A percentile compares a stretch with the other conserved stretches of the same genome.
phyloP scores from a whole-genome alignment of 805 yeast species.

The Kazachstania viticola region DNA sequence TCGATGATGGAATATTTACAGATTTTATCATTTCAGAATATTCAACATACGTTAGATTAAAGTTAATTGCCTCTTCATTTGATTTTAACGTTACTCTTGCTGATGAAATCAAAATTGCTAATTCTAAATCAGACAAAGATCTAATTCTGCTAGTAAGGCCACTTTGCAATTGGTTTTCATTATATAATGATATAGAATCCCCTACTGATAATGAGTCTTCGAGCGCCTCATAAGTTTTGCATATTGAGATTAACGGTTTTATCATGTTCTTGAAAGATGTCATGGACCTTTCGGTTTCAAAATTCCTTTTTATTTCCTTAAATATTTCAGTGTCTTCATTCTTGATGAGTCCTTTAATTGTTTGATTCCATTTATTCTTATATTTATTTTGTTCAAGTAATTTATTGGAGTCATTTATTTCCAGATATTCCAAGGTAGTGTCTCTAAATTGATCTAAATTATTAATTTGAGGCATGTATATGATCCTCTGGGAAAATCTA shows the following conservation, averaged over 20 bases:
- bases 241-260: constrained; percentile 31
- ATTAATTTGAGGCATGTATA: constrained; percentile 43
- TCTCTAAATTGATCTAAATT: constrained; percentile 39
- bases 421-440: constrained; percentile 31
- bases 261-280: constrained; percentile 37
- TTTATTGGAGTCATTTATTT: background rate
- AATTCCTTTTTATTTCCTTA: constrained; percentile 34
- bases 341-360: constrained; percentile 23
- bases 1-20: constrained; percentile 30
- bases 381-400: background rate
- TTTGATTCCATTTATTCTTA: constrained; percentile 33
- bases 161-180: constrained; percentile 19
- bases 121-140: constrained; percentile 58
- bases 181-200: constrained; percentile 15
- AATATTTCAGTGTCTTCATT: constrained; percentile 27
- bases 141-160: constrained; percentile 17
- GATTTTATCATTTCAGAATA: constrained; percentile 44
- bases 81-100: constrained; percentile 57
- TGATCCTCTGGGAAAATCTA: constrained; percentile 72
- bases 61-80: constrained; percentile 50
- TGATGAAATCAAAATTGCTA: constrained; percentile 59
- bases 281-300: constrained; percentile 47
- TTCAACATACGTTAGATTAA: constrained; percentile 69
- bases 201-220: constrained; percentile 11
- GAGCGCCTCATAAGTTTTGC: constrained; percentile 22